A percentile compares a stretch with the other conserved stretches of the same genome.
These are phyloP conservation scores for Phyllosticta citribraziliensis DNA, from an alignment of 2,329 filamentous ascomycete genomes.

Conservation along the genomic window DNA sequence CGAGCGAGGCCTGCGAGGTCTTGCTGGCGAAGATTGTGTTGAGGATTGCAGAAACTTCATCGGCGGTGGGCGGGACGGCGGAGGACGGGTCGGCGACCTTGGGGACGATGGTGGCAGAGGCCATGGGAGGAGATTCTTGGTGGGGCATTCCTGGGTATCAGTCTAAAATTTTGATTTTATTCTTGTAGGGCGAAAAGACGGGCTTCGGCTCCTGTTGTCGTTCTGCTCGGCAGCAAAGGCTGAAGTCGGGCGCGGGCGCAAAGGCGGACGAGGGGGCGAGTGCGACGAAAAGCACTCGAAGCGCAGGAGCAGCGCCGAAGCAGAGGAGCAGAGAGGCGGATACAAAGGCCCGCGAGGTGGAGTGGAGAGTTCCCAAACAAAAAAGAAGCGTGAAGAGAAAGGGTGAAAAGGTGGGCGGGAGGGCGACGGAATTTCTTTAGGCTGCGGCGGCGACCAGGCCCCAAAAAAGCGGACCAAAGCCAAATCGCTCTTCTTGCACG, in stretches of 20 bases:
- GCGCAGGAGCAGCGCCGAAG: not conserved
- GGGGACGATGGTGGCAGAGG: slow-evolving; percentile 33
- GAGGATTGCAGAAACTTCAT: slow-evolving; percentile 36
- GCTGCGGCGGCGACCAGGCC: not conserved
- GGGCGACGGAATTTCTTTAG: not conserved
- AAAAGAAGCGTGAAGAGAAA: not conserved
- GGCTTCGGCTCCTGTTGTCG: not conserved
- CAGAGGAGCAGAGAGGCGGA: not conserved
- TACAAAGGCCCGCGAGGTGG: not conserved
- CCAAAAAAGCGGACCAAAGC: not conserved
- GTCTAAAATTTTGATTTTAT: not conserved
- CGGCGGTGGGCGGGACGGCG: slow-evolving; percentile 33
- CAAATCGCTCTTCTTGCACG: not conserved
- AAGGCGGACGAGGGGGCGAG: not conserved
- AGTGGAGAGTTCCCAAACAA: not conserved
- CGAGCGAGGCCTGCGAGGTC: slow-evolving; percentile 46
- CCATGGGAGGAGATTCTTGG: slow-evolving; percentile 41
- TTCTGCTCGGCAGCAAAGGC: not conserved
- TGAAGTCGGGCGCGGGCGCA: not conserved
- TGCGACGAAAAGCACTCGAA: not conserved
- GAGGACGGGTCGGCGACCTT: slow-evolving; percentile 31
- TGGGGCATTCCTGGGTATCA: slow-evolving; percentile 33
- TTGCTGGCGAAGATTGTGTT: slow-evolving; percentile 39
- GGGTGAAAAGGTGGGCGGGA: not conserved
- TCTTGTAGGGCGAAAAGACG: not conserved